Conservation (phyloP, 768 basidiomycete species). For the Steccherinum ochraceum region DNA sequence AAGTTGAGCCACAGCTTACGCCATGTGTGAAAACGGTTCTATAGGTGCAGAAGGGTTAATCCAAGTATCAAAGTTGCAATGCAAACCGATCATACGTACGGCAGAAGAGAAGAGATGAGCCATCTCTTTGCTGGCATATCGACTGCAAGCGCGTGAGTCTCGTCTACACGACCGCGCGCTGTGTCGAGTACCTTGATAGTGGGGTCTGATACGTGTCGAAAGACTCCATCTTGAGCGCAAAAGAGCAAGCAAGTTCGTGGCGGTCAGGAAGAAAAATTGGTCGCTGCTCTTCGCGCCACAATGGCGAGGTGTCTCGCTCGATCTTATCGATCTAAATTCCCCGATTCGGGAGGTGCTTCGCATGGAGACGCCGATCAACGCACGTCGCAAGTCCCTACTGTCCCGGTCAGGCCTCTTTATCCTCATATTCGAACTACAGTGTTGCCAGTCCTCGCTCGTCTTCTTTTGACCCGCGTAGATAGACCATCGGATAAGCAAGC, state of each 20-base stretch:
- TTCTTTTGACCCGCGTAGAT: too few relatives aligned
- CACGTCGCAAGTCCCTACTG: too few relatives aligned
- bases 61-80: background rate
- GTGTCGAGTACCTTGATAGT: constrained; percentile 54
- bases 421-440: too few relatives aligned
- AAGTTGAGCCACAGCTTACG: constrained; percentile 93
- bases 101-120: constrained; percentile 92
- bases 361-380: too few relatives aligned
- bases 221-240: constrained; percentile 53
- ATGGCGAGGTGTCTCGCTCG: too few relatives aligned
- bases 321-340: too few relatives aligned
- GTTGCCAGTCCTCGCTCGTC: too few relatives aligned
- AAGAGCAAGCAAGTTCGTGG: background rate
- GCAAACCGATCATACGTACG: constrained; percentile 39
- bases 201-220: constrained; percentile 77
- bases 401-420: too few relatives aligned
- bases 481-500: too few relatives aligned
- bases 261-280: background rate
- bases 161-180: background rate
- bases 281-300: too few relatives aligned
- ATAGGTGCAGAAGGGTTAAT: background rate
- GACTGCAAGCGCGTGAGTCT: constrained; percentile 40
- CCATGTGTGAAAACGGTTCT: constrained; percentile 98
- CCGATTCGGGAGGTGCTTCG: too few relatives aligned
- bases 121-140: constrained; percentile 99